Conservation (phyloP, 2,329 filamentous ascomycete genomes). For the Ceratocystis variospora region DNA sequence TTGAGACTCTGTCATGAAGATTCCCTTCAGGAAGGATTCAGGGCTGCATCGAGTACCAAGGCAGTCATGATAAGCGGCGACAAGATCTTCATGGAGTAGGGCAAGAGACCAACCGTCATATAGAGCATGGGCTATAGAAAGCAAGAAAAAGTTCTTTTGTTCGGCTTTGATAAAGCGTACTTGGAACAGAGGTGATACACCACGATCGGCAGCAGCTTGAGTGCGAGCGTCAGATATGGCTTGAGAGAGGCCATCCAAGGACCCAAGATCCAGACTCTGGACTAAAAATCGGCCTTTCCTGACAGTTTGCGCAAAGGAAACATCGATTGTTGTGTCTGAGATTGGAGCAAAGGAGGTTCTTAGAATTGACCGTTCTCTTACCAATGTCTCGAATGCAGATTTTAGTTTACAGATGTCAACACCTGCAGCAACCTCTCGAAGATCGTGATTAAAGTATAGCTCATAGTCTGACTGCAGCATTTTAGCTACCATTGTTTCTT, state of each 20-base stretch:
- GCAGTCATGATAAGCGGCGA: conserved; percentile 42
- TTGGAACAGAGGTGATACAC: conserved; percentile 34
- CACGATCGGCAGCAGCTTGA: conserved; percentile 28
- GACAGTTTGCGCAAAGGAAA: conserved; percentile 39
- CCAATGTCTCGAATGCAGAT: conserved; percentile 47
- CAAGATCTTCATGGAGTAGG: conserved; percentile 58
- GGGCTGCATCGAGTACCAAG: conserved; percentile 34
- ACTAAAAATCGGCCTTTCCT: conserved; percentile 18
- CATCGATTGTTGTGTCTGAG: conserved; percentile 42
- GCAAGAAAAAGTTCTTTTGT: conserved; percentile 32
- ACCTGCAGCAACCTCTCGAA: conserved; percentile 44
- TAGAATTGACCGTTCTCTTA: conserved; percentile 52
- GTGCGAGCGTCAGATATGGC: conserved; percentile 29
- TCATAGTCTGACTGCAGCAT: conserved; percentile 63
- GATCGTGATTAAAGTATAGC: conserved; percentile 76
- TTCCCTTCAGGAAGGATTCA: conserved; percentile 16
- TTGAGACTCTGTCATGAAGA: background rate
- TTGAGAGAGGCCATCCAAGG: background rate
- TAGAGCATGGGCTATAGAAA: conserved; percentile 73
- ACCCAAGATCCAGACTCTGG: background rate
- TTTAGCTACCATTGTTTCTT: conserved; percentile 73
- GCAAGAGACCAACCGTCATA: conserved; percentile 81
- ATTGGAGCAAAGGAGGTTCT: conserved; percentile 60
- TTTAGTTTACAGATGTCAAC: conserved; percentile 45
- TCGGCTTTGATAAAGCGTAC: conserved; percentile 31